Conservation (phyloP, 768 basidiomycete genomes). For the Tylopilus subfusipes region DNA sequence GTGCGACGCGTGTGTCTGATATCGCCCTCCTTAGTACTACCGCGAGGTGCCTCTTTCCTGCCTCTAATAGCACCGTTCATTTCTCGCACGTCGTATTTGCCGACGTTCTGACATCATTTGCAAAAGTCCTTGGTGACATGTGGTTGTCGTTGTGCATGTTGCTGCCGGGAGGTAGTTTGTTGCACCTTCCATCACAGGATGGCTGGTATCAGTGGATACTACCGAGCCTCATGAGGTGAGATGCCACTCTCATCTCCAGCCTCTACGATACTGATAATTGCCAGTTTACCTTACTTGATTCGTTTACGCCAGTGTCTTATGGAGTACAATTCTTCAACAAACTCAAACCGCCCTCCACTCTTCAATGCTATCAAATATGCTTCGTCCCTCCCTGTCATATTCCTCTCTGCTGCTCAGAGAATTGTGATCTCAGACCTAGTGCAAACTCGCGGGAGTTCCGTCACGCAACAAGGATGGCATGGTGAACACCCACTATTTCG, state of each 20-base stretch:
- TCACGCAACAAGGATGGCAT: slow-evolving; percentile 54
- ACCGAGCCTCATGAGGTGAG: slow-evolving; percentile 84
- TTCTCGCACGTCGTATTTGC: slow-evolving; percentile 94
- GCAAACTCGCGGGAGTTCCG: slow-evolving; percentile 43
- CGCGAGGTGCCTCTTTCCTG: slow-evolving; percentile 70
- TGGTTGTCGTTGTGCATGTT: slow-evolving; percentile 89
- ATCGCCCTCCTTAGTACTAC: slow-evolving; percentile 49
- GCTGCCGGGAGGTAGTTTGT: slow-evolving; percentile 75
- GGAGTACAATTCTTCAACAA: slow-evolving; percentile 67
- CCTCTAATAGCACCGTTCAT: slow-evolving; percentile 56
- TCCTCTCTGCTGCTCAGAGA: slow-evolving; percentile 87
- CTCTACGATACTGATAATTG: slow-evolving; percentile 3
- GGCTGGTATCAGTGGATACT: slow-evolving; percentile 73
- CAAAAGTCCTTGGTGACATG: slow-evolving; percentile 92
- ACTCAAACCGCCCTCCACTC: slow-evolving; percentile 68
- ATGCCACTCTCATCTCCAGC: not conserved
- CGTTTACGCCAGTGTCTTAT: slow-evolving; percentile 93
- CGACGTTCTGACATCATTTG: slow-evolving; percentile 94
- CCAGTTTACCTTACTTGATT: slow-evolving; percentile 79
- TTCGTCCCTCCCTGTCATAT: slow-evolving; percentile 93
- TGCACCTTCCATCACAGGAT: slow-evolving; percentile 56
- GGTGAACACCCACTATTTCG: slow-evolving; percentile 78
- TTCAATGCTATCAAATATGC: slow-evolving; percentile 96
- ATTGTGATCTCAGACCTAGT: slow-evolving; percentile 60
- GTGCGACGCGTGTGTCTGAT: not conserved